phyloP scores from a whole-genome alignment of 768 basidiomycete genomes.

The Lactarius hengduanensis region DNA sequence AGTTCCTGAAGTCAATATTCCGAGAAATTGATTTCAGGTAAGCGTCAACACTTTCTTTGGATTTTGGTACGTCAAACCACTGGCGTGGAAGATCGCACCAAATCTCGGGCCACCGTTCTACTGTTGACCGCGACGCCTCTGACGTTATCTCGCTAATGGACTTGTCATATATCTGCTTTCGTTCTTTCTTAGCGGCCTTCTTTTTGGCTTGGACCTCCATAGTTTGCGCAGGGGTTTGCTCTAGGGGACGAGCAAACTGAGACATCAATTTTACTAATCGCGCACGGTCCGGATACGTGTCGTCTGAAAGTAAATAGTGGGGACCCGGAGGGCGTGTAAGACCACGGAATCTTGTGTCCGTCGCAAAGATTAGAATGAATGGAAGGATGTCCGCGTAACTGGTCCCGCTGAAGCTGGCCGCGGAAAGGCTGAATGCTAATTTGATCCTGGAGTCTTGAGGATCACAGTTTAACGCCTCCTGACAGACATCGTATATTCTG shows the following conservation, averaged over 20 bases:
- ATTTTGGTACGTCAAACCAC: not conserved
- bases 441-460: not conserved
- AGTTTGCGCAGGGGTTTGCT: not conserved
- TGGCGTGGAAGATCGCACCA: not conserved
- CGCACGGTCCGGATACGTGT: not conserved
- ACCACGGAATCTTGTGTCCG: conserved; percentile 1
- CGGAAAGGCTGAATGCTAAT: conserved; percentile 8
- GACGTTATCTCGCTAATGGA: not conserved
- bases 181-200: not conserved
- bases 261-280: not conserved
- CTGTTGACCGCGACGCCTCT: not conserved
- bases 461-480: not conserved
- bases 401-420: conserved; percentile 1
- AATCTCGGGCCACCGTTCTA: not conserved
- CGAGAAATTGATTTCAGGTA: not conserved
- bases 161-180: not conserved
- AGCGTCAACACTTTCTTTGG: not conserved
- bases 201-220: not conserved
- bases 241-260: not conserved
- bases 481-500: not conserved
- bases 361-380: not conserved
- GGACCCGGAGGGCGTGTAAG: not conserved
- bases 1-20: not conserved
- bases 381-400: not conserved
- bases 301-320: not conserved